Base-by-base conservation (phyloP, 2,329 filamentous ascomycete species). In the Fusarium nematophilum region DNA sequence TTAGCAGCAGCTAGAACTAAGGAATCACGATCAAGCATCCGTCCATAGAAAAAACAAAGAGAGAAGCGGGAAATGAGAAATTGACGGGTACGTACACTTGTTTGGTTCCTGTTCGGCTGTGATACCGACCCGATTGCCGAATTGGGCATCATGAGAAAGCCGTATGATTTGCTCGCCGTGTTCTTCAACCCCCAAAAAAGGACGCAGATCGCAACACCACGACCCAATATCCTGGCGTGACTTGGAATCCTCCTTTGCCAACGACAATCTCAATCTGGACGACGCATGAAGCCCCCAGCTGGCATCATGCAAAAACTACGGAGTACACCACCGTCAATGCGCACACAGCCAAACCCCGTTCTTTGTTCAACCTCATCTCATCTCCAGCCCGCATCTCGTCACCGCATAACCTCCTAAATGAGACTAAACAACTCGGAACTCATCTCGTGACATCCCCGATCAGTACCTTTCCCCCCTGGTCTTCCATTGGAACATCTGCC, bases 371-470 rank as follows among this genome's bases (percentile, higher is more conserved):
- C 34, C 33, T 37, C 47, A 43, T 52, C 17, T 49, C 44, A 43
- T 52, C 17, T 49, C 44, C 34, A 57, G 39, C 42, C 37, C 26
- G 38, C 39, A 47, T 56, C 33, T 46, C 37, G 29, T 59, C 59
- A 57, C 56, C 50, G 65, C 65, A 68, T 67, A 44, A 67, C 50
- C 52, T 45, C 44, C 49, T 39, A 65, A 62, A 64, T 57, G 47
- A 51, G 52, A 46, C 53, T 55, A 54, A 51, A 59, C 43, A 62
- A 45, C 52, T 49, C 44, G 44, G 49, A 31, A 31, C 11, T 17
- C 58, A 37, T 50, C 57, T 45, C 53, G 39, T 57, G 57, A 62
- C 64, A 60, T 27, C 33, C 52, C 53, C 51, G n/a, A 45, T 40
- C 25, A 26, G 39, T 39, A 40, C 18, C 17, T 18, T 30, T 40